Base-by-base conservation (phyloP, 1,284 basidiomycete genomes). In the Testicularia cyperi region DNA sequence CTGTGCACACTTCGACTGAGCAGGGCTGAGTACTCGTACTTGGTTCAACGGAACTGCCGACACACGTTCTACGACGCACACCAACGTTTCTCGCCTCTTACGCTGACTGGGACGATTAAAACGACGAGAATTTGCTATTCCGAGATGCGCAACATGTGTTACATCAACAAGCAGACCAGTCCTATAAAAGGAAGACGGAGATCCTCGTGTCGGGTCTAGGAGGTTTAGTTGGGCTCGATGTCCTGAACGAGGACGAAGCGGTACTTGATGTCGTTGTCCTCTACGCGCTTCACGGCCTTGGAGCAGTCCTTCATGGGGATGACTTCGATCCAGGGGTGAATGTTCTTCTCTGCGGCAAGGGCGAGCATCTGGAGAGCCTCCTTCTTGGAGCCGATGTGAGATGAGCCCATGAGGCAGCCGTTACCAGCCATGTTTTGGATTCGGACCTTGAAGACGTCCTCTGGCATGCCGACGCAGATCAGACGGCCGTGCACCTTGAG, bases 371-470 rank as follows among this genome's bases (percentile, higher is more conserved):
- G 79, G 15, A 82, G 65, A 15, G 80, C 82, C 68, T 87, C 85
- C 53, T 80, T 80, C 78, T 84, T 85, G 75, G 79, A 83, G 25
- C 85, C 85, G 38, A 87, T 83, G 75, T 83, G 80, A 31, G 77
- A 79, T 16, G 79, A 81, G 20, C 80, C 80, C 36, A 82, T 64
- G 13, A 70, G 47, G 28, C 61, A 54, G 16, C 78, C 80, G 61
- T 80, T 79, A 13, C 69, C 73, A 21, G 78, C 75, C 40, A 79
- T 65, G 38, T 78, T 65, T 41, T 76, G 71, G 38, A 79, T 77
- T 25, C 75, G 65, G 35, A 77, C 66, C 57, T 65, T 65, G 54
- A 76, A 66, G 30, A 43, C 47, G 29, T 80, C 78, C 58, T 82
- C 79, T 14, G 83, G 82, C 34, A 84, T 77, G 8, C 81, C 83